Conservation (phyloP, 2,329 filamentous ascomycete species). For the Calonectria crousiana region DNA sequence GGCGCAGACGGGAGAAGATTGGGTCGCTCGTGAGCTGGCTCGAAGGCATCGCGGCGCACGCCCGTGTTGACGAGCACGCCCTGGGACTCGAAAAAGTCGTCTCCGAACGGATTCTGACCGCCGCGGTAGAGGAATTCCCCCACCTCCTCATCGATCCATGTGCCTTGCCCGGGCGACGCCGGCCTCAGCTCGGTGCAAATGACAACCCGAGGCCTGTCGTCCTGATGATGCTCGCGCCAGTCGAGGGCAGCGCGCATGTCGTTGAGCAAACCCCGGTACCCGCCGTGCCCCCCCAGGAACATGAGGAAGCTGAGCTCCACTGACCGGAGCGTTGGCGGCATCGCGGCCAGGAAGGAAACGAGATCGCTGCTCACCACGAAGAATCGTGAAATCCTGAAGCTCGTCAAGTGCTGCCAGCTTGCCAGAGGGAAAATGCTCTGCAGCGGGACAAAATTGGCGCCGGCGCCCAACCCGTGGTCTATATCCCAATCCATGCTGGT, state of each 20-base stretch:
- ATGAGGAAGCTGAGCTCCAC: conserved; percentile 9
- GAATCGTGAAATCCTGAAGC: not conserved
- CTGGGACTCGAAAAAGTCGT: not conserved
- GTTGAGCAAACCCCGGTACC: not conserved
- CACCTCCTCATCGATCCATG: not conserved
- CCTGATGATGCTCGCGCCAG: not conserved
- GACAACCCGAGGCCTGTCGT: not conserved
- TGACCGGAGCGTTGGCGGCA: not conserved
- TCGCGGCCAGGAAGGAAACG: not conserved
- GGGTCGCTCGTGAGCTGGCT: not conserved
- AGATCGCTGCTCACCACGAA: not conserved
- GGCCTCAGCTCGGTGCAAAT: not conserved
- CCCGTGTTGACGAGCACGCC: not conserved
- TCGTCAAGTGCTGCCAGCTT: not conserved
- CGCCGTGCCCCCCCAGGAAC: not conserved
- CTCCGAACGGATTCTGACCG: not conserved
- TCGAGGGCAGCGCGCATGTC: not conserved
- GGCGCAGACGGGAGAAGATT: not conserved
- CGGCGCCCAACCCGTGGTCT: not conserved
- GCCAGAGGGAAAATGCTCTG: not conserved
- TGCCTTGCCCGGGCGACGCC: not conserved
- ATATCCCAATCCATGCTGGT: not conserved
- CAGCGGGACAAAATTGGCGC: not conserved
- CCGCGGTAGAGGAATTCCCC: not conserved
- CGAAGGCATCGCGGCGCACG: not conserved